Evolutionary conservation across 1,139 yeast species (phyloP).

Genomic region (Zygosaccharomyces sapae): DNA sequence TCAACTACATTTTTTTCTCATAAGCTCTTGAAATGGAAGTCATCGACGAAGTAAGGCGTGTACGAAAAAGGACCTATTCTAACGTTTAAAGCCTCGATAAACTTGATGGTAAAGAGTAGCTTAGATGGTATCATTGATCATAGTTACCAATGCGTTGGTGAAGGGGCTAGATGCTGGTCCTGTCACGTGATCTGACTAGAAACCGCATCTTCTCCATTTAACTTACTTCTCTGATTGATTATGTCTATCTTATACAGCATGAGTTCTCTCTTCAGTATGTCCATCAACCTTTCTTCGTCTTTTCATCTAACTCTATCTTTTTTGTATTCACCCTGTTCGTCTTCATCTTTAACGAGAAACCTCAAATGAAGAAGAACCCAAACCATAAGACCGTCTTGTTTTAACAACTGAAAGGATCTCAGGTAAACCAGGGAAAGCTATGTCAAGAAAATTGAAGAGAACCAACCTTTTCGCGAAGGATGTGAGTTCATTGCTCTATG

Average conservation of each 20-base stretch:
- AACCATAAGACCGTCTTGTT: neutral
- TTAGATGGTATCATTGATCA: no score
- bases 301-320: neutral
- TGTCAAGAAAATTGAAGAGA: conserved; percentile 37
- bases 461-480: conserved; percentile 56
- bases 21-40: conserved; percentile 4
- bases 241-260: no score
- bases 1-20: neutral
- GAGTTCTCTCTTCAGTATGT: no score
- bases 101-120: neutral
- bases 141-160: no score
- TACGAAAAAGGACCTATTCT: neutral
- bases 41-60: neutral
- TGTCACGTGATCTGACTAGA: neutral
- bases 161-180: neutral
- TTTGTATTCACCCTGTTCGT: neutral
- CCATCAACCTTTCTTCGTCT: neutral
- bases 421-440: conserved; percentile 7
- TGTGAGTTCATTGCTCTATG: conserved; percentile 70
- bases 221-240: no score
- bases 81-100: no score
- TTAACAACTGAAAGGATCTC: neutral
- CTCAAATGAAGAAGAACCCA: neutral
- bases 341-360: neutral
- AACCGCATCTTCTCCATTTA: neutral